Conservation (phyloP, 345 rosid genomes). For the Citrus hindsii region DNA sequence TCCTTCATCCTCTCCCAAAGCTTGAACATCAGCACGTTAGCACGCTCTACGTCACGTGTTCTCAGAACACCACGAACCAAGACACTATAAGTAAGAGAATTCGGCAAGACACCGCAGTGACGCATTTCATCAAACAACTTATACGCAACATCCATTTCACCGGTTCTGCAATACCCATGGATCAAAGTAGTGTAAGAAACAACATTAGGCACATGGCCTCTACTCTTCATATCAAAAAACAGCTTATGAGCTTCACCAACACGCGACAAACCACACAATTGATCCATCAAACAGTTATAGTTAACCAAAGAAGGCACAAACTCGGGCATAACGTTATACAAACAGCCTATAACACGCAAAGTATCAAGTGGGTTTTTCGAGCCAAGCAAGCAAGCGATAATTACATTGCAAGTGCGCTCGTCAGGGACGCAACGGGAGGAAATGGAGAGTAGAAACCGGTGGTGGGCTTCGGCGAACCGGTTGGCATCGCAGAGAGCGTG, state of each 20-base stretch:
- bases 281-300: conserved; percentile 73
- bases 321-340: conserved; percentile 48
- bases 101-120: conserved; percentile 36
- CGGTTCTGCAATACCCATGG: conserved; percentile 44
- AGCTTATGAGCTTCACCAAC: conserved; percentile 53
- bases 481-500: conserved; percentile 64
- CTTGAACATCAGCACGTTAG: conserved; percentile 38
- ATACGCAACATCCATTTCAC: conserved; percentile 42
- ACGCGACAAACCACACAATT: conserved; percentile 41
- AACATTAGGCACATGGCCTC: conserved; percentile 58
- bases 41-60: conserved; percentile 38
- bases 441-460: conserved; percentile 37
- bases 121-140: conserved; percentile 77
- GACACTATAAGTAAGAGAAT: conserved; percentile 61
- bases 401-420: conserved; percentile 65
- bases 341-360: conserved; percentile 34
- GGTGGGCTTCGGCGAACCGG: conserved; percentile 68
- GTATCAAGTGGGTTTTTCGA: conserved; percentile 46
- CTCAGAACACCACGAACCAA: conserved; percentile 60
- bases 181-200: conserved; percentile 75
- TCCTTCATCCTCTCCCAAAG: conserved; percentile 62
- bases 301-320: conserved; percentile 69
- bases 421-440: conserved; percentile 57
- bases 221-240: conserved; percentile 52
- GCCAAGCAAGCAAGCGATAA: conserved; percentile 66